These are phyloP conservation scores for Linderniella brevidens DNA, from an alignment of 257 asterid species.

Conservation along the genomic window DNA sequence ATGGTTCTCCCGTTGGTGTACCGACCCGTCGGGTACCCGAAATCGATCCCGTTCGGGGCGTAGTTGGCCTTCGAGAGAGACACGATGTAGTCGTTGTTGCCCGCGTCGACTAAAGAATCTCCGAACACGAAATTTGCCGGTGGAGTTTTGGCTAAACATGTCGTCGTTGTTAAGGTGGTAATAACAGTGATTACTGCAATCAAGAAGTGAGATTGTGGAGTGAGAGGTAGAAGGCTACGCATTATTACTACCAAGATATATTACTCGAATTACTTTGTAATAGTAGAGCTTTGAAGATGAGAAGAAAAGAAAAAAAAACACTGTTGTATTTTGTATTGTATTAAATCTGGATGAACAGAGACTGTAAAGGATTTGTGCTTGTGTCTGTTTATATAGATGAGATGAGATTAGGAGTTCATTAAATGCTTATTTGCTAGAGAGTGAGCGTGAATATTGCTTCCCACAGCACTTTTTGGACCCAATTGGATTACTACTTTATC, in stretches of 20 bases:
- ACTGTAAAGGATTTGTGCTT: too few relatives aligned
- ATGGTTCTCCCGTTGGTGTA: slow-evolving; percentile 71
- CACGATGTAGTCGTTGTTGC: slow-evolving; percentile 56
- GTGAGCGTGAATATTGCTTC: too few relatives aligned
- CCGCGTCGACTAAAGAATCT: slow-evolving; percentile 68
- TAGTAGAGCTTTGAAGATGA: too few relatives aligned
- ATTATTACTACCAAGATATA: slow-evolving; percentile 12
- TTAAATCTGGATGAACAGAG: too few relatives aligned
- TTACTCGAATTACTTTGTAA: too few relatives aligned
- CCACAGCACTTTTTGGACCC: too few relatives aligned
- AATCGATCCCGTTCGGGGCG: slow-evolving; percentile 63
- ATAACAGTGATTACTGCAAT: slow-evolving; percentile 6
- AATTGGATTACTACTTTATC: too few relatives aligned
- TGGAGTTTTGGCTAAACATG: slow-evolving; percentile 11
- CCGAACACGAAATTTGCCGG: slow-evolving; percentile 61
- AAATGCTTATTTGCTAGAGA: too few relatives aligned
- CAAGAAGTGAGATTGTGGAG: slow-evolving; percentile 9
- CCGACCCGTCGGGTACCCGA: slow-evolving; percentile 59
- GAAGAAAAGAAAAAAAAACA: neutral
- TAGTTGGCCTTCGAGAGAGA: slow-evolving; percentile 61
- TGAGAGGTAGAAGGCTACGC: slow-evolving; percentile 8
- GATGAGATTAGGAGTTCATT: too few relatives aligned
- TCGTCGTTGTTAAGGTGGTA: neutral
- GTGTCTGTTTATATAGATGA: too few relatives aligned
- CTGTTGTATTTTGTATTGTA: neutral